These are phyloP conservation scores for Inga oerstediana DNA, from an alignment of 306 rosid species.

Conservation along the genomic window DNA sequence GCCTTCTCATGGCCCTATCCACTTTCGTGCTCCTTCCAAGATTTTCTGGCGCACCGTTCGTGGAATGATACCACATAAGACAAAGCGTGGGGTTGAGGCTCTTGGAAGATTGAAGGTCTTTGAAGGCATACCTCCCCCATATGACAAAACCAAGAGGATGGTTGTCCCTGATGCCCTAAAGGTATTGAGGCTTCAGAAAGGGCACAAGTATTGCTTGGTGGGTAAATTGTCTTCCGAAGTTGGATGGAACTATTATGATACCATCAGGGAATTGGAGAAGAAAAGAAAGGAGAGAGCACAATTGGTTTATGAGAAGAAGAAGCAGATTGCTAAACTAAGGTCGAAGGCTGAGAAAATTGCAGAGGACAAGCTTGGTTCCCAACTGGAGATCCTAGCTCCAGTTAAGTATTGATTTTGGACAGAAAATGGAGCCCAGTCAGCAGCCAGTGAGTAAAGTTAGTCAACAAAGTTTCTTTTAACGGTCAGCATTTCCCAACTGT, in stretches of 20 bases:
- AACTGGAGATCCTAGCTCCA: conserved; percentile 42
- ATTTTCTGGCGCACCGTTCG: conserved; percentile 28
- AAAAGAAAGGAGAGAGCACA: conserved; percentile 52
- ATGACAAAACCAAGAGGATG: conserved; percentile 49
- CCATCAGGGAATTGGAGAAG: conserved; percentile 48
- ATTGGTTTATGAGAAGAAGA: conserved; percentile 47
- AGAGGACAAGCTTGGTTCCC: conserved; percentile 46
- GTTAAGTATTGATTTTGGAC: conserved; percentile 39
- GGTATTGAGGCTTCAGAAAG: conserved; percentile 56
- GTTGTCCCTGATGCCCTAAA: conserved; percentile 55
- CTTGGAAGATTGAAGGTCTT: conserved; percentile 49
- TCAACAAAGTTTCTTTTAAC: too few species aligned
- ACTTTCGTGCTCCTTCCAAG: conserved; percentile 23
- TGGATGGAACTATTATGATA: conserved; percentile 54
- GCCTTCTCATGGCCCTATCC: conserved; percentile 27
- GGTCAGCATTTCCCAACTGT: too few species aligned
- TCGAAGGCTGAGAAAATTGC: conserved; percentile 41
- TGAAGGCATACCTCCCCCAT: conserved; percentile 50
- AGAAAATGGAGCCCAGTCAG: background rate
- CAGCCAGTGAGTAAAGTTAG: too few species aligned
- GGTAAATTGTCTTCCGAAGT: conserved; percentile 53
- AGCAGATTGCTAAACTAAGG: conserved; percentile 40
- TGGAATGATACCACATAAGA: conserved; percentile 52
- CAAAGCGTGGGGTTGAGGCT: conserved; percentile 51
- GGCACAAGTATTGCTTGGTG: conserved; percentile 50